phyloP scores from a whole-genome alignment of 2,329 filamentous ascomycete genomes.

The Rhynchosporium graminicola region DNA sequence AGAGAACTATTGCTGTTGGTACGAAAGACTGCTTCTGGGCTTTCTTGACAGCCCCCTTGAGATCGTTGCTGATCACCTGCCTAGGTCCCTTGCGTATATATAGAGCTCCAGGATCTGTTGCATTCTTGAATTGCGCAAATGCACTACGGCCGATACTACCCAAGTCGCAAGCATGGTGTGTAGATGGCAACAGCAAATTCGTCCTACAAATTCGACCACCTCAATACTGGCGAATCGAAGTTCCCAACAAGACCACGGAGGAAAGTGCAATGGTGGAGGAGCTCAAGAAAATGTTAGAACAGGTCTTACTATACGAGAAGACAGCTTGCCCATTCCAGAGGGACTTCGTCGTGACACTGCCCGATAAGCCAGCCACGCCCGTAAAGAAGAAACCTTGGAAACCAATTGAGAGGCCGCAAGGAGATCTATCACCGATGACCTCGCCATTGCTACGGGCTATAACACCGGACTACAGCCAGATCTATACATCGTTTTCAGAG shows the following conservation, averaged over 20 bases:
- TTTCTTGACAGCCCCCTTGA: constrained; percentile 1
- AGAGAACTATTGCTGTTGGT: constrained; percentile 80
- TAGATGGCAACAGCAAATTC: constrained; percentile 81
- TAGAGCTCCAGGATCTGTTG: constrained; percentile 79
- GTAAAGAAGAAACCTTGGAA: constrained; percentile 70
- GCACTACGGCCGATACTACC: constrained; percentile 85
- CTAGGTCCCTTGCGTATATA: constrained; percentile 79
- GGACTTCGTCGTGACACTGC: constrained; percentile 72
- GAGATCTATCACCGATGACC: constrained; percentile 19
- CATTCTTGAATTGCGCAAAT: constrained; percentile 82
- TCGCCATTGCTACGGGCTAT: constrained; percentile 5
- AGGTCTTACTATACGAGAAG: constrained; percentile 81
- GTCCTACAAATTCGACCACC: constrained; percentile 83
- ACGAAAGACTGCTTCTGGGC: constrained; percentile 36
- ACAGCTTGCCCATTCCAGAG: constrained; percentile 84
- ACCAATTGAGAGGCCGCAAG: constrained; percentile 44
- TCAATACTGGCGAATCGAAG: constrained; percentile 87
- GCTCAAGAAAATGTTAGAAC: constrained; percentile 68
- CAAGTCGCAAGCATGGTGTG: constrained; percentile 91
- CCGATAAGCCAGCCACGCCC: constrained; percentile 65
- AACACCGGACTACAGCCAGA: background rate
- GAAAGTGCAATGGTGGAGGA: constrained; percentile 65
- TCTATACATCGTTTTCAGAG: background rate
- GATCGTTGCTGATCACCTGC: constrained; percentile 16
- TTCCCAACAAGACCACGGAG: constrained; percentile 65